Percentiles rank a stretch among this genome's conserved stretches.
These are phyloP conservation scores for Xylaria sp. DNA, from an alignment of 2,329 filamentous ascomycete genomes.

Conservation along the genomic window DNA sequence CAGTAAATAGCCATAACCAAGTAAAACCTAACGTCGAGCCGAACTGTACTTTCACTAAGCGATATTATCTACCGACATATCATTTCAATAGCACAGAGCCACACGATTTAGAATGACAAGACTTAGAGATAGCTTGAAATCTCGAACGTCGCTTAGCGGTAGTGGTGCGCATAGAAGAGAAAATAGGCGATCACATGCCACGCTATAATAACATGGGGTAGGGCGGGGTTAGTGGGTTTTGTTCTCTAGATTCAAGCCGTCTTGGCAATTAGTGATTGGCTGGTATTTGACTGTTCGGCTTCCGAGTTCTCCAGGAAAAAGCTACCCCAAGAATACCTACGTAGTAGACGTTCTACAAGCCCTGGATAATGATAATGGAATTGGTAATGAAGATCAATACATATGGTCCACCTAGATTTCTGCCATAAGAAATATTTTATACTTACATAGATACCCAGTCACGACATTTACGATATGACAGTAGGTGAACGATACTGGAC, in stretches of 20 bases:
- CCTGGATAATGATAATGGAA: not conserved
- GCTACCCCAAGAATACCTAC: not conserved
- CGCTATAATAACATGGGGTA: conserved; percentile 1
- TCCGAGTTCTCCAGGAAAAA: not conserved
- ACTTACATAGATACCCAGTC: not conserved
- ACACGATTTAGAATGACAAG: not conserved
- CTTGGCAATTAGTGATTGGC: not conserved
- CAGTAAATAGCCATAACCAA: not conserved
- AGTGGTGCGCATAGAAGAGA: not conserved
- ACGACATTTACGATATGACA: not conserved
- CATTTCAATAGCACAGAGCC: not conserved
- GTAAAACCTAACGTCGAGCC: not conserved
- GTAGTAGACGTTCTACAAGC: not conserved
- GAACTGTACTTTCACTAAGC: not conserved
- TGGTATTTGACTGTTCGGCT: not conserved
- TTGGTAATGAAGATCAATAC: not conserved
- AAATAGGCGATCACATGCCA: not conserved
- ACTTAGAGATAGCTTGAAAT: not conserved
- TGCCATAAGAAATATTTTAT: not conserved
- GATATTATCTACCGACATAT: not conserved
- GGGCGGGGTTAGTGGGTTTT: not conserved
- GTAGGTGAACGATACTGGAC: not conserved
- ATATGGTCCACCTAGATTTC: not conserved
- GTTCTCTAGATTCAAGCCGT: not conserved
- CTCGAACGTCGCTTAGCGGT: not conserved